Evolutionary conservation across 192 early-diverging fungal species (phyloP).

Genomic region (Lunasporangiospora selenospora): DNA sequence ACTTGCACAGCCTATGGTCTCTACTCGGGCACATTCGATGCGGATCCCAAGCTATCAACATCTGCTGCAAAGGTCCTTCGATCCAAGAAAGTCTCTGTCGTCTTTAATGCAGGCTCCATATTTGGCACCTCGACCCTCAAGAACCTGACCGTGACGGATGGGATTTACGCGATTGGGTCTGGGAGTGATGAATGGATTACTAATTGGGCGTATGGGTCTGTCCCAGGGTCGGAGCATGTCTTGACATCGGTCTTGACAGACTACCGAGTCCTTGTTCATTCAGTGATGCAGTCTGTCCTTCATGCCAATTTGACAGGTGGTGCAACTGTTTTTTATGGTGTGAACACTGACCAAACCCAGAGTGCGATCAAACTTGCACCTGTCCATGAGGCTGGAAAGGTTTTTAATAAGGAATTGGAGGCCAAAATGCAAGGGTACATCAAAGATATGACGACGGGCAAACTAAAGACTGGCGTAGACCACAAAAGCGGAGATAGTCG

Average conservation of each 20-base stretch:
- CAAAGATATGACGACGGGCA: constrained; percentile 32
- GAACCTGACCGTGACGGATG: constrained; percentile 38
- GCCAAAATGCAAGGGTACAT: constrained; percentile 38
- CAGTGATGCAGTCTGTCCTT: constrained; percentile 31
- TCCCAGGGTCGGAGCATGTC: constrained; percentile 40
- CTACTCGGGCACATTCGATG: constrained; percentile 43
- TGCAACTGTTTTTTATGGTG: constrained; percentile 35
- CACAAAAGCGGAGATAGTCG: constrained; percentile 46
- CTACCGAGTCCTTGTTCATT: constrained; percentile 32
- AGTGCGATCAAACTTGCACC: constrained; percentile 42
- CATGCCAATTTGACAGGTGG: constrained; percentile 36
- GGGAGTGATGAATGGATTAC: constrained; percentile 50
- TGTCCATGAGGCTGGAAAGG: constrained; percentile 33
- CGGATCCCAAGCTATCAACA: constrained; percentile 2
- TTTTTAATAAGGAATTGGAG: constrained; percentile 34
- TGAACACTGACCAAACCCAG: constrained; percentile 22
- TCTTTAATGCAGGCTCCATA: constrained; percentile 45
- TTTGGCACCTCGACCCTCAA: constrained; percentile 43
- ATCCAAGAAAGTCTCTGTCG: constrained; percentile 30
- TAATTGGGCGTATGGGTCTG: constrained; percentile 48
- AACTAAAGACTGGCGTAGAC: constrained; percentile 41
- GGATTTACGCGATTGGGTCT: constrained; percentile 40
- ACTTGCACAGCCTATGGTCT: constrained; percentile 40
- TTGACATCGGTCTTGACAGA: constrained; percentile 38
- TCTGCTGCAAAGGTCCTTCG: constrained; percentile 2